Base-by-base conservation (phyloP, 495 filamentous ascomycete species). In the Neurospora sp. region DNA sequence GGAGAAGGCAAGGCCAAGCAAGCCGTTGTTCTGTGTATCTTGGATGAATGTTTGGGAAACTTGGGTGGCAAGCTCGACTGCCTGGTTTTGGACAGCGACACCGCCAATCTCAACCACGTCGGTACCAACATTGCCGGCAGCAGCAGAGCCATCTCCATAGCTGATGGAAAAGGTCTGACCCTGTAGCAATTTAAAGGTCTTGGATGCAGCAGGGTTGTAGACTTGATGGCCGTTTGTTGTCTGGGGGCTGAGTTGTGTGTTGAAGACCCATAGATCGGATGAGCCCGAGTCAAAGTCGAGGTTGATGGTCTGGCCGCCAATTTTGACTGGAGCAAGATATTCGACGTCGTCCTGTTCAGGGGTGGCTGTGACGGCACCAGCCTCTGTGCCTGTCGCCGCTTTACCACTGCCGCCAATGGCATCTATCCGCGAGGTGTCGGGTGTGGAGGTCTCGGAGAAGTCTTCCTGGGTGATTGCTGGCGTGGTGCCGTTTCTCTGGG, bases 201-300 rank as follows among this genome's bases (percentile, higher is more conserved):
- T 82, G 20, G 91, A 92, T 71, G 89, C 85, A 5, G 78, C 77
- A 4, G 90, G 87, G 75, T 94, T 84, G 78, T 86, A 97, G 44
- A 90, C 78, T 0, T 82, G 82, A 79, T 92, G 92, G 45, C 86
- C 86, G 18, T 74, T 74, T 9, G 81, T 83, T 31, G 81, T 74
- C 0, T 75, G 72, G 6, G 81, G 44, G 3, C 88, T 81, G 27
- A 94, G 85, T 68, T 85, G 77, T 5, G 89, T 89, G 84, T 88
- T 93, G 83, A 95, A 91, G 40, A 94, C 88, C 93, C 93, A 97
- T 73, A 97, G 83, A 79, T 96, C 93, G 18, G 93, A 88, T 6
- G 91, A 94, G 70, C 93, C 93, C 20, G 92, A 92, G 80, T 97
- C 93, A 79, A 97, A 93, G 76, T 94, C 88, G 78, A 97, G 83